Evolutionary conservation across 768 basidiomycete genomes (phyloP), one percentile per base, ranked within the genome.

Genomic region (Pleurotus djamor): DNA sequence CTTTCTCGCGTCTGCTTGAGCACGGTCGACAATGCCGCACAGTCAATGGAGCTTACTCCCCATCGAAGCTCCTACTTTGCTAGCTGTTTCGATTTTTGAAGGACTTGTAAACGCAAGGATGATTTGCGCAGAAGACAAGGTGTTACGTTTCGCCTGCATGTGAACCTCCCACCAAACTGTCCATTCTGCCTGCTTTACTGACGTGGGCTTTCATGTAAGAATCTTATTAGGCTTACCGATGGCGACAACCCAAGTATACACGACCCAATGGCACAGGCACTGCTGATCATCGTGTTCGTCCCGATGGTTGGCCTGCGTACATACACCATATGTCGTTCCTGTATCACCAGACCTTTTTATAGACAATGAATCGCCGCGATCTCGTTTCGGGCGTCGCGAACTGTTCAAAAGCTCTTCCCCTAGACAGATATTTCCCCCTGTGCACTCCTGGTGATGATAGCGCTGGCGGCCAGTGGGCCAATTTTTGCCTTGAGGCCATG

Each of bases 211-310:
- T 41, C 10, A 34, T 58, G 34, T 61, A 86, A n/a, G 84, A 60
- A 83, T 87, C 64, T 71, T 83, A 54, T 82, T 85, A 2, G 85
- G 84, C 61, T 72, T 86, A 9, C 87, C 87, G 0, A 83, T 84
- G 0, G 83, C 84, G 0, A 85, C 85, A 5, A 78, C 78, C 4
- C 85, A 87, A 74, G 83, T 84, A 41, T 14, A 55, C n/a, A 34
- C 89, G 38, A 88, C 86, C 1, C 86, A 89, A 64, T 48, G 85
- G 83, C 2, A 86, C 84, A 1, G 88, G 89, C 32, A 77, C 73
- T 32, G 84, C 86, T 4, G 84, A 86, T 28, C 21, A 28, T 28
- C 3, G 3, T 28, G 21, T 28, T 28, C 21, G 21, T 28, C 21
- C 3, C 21, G 21, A 28, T 28, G 21, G 21, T 28, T 28, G 21